A percentile compares a stretch with the other conserved stretches of the same genome.
Evolutionary conservation across 2,329 filamentous ascomycete species (phyloP).

Genomic region (Mycosphaerella sp.): DNA sequence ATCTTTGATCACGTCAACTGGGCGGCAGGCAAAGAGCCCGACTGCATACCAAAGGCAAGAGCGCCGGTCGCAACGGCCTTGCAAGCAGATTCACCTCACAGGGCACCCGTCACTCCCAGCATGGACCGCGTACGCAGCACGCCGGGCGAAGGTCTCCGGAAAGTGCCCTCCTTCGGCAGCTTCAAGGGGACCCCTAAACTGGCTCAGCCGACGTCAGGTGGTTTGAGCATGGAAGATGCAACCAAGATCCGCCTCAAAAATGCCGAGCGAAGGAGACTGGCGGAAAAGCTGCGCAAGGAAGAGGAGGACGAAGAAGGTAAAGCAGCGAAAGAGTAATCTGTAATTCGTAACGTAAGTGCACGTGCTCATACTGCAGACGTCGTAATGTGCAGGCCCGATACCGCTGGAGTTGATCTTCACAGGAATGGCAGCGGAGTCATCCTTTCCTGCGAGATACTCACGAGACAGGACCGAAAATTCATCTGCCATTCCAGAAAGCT

Average conservation of each 20-base stretch:
- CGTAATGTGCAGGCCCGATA: too few species aligned
- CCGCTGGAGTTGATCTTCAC: too few species aligned
- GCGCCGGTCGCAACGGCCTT: not conserved
- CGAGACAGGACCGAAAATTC: not conserved
- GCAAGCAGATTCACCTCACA: not conserved
- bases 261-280: constrained; percentile 40
- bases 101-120: not conserved
- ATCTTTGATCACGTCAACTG: constrained; percentile 50
- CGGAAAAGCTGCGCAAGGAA: constrained; percentile 39
- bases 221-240: constrained; percentile 36
- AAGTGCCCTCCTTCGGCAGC: constrained; percentile 40
- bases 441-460: not conserved
- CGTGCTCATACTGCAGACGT: too few species aligned
- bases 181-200: constrained; percentile 31
- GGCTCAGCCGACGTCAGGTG: constrained; percentile 1
- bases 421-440: too few species aligned
- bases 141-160: constrained; percentile 16
- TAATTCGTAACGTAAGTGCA: not conserved
- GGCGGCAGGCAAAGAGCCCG: constrained; percentile 49
- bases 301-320: constrained; percentile 27
- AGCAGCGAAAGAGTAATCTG: not conserved
- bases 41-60: constrained; percentile 31
- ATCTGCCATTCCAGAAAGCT: not conserved
- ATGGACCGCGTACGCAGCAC: not conserved
- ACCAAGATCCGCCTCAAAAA: constrained; percentile 42